Percentiles rank a stretch among this genome's conserved stretches.
phyloP scores from a whole-genome alignment of 2,329 filamentous ascomycete species.

The Leptosphaerulina australis region DNA sequence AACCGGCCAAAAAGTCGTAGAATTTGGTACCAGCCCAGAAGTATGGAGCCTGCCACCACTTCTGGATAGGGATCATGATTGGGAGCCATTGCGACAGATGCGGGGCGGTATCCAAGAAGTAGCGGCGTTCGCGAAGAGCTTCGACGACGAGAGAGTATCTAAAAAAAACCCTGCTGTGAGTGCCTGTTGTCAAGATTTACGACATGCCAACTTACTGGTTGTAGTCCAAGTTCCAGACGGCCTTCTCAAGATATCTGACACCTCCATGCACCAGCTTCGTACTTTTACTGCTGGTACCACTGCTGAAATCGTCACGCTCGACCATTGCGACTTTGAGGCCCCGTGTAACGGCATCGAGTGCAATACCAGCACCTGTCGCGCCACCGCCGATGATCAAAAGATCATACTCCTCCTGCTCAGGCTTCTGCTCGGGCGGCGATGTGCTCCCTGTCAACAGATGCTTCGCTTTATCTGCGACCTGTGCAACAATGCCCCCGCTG shows the following conservation, averaged over 20 bases:
- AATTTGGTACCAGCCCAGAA: constrained; percentile 80
- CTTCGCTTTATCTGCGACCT: constrained; percentile 49
- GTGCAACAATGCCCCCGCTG: constrained; percentile 53
- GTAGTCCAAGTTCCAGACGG: constrained; percentile 83
- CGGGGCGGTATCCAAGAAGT: constrained; percentile 81
- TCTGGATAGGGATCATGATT: constrained; percentile 81
- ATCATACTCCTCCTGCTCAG: constrained; percentile 68
- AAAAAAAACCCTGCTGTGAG: too few relatives aligned
- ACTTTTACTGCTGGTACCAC: constrained; percentile 83
- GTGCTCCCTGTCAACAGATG: constrained; percentile 45
- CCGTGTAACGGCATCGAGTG: constrained; percentile 78
- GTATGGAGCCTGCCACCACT: constrained; percentile 84
- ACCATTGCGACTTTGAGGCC: constrained; percentile 81
- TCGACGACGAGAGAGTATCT: constrained; percentile 76
- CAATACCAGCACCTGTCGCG: constrained; percentile 79
- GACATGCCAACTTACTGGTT: constrained; percentile 66
- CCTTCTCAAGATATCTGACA: constrained; percentile 85
- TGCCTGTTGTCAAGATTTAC: too few relatives aligned
- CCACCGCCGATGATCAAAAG: constrained; percentile 79
- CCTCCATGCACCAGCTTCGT: constrained; percentile 87
- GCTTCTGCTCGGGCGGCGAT: constrained; percentile 31
- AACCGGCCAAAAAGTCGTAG: constrained; percentile 84
- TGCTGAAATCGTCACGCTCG: constrained; percentile 81
- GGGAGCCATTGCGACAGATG: constrained; percentile 81
- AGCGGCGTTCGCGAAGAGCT: constrained; percentile 80